A percentile compares a stretch with the other conserved stretches of the same genome.
Conservation (phyloP, 352 stramenopile species). For the Phytopythium ostracodes region DNA sequence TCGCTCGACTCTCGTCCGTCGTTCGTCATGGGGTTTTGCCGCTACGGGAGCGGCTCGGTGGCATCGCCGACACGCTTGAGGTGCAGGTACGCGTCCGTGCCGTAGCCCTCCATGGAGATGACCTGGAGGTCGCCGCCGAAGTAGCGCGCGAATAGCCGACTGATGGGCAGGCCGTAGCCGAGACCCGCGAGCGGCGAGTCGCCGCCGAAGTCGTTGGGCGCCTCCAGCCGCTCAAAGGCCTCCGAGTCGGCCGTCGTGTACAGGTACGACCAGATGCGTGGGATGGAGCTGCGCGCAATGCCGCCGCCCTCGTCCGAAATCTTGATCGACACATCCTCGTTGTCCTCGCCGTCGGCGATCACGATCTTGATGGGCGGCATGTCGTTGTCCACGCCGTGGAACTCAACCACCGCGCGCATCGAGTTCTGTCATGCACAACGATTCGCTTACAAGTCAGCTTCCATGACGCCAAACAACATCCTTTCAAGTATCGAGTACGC, state of each 20-base stretch:
- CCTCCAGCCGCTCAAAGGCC: conserved; percentile 88
- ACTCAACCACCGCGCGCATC: conserved; percentile 98
- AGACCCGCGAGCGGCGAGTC: conserved; percentile 93
- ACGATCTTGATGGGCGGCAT: conserved; percentile 99
- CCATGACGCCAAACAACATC: background rate
- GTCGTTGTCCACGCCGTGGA: conserved; percentile 96
- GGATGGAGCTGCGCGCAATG: conserved; percentile 97
- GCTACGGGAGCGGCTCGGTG: conserved; percentile 80
- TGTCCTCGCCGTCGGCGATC: conserved; percentile 98
- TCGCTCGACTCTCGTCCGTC: background rate
- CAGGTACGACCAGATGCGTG: conserved; percentile 99
- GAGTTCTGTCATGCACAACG: conserved; percentile 87
- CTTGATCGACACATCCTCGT: conserved; percentile 99
- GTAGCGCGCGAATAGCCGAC: conserved; percentile 97
- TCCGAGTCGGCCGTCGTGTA: conserved; percentile 99
- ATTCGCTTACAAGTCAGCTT: background rate
- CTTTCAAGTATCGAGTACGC: no score
- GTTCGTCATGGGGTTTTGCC: background rate
- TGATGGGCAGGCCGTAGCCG: conserved; percentile 96
- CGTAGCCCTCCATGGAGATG: conserved; percentile 99
- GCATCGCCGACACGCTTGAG: conserved; percentile 90
- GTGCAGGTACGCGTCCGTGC: conserved; percentile 97
- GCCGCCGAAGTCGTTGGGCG: conserved; percentile 81
- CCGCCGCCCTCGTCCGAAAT: conserved; percentile 99
- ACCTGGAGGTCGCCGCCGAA: conserved; percentile 99